phyloP scores from a whole-genome alignment of 2,329 filamentous ascomycete genomes.

The Phaeosphaeria sp. region DNA sequence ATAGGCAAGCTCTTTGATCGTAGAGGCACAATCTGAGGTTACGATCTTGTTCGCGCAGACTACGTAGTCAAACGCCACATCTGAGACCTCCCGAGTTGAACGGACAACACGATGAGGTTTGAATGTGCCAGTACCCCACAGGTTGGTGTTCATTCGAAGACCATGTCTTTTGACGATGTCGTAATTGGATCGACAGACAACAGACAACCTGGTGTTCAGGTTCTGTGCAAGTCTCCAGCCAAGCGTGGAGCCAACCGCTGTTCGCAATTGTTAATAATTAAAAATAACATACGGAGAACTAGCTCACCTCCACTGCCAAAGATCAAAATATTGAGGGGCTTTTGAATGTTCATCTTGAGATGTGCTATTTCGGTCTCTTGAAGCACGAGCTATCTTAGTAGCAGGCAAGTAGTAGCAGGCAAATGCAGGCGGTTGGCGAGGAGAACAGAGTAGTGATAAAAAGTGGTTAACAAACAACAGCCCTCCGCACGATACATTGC shows the following conservation, averaged over 20 bases:
- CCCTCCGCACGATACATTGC: no score
- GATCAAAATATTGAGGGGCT: slow-evolving; percentile 2
- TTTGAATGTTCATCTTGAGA: slow-evolving; percentile 1
- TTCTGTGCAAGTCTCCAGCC: slow-evolving; percentile 12
- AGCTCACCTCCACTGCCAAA: slow-evolving; percentile 6
- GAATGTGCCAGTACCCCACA: slow-evolving; percentile 8
- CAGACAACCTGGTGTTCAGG: slow-evolving; percentile 3
- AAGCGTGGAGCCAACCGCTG: slow-evolving; percentile 10
- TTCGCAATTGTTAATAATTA: not conserved
- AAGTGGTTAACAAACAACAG: no score
- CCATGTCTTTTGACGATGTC: slow-evolving; percentile 5
- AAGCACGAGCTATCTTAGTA: no score
- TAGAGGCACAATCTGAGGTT: not conserved
- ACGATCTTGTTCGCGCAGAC: slow-evolving; percentile 9
- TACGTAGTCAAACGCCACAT: slow-evolving; percentile 8
- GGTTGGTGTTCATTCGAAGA: slow-evolving; percentile 5
- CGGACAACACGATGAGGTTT: slow-evolving; percentile 5
- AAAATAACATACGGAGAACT: no score
- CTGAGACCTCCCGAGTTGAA: slow-evolving; percentile 6
- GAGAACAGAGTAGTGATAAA: no score
- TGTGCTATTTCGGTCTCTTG: no score
- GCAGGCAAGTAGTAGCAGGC: no score
- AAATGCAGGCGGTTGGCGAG: no score
- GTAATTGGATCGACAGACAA: slow-evolving; percentile 12
- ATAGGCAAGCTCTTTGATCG: slow-evolving; percentile 1